Evolutionary conservation across 345 rosid species (phyloP).

Genomic region (Aquilaria malaccensis): DNA sequence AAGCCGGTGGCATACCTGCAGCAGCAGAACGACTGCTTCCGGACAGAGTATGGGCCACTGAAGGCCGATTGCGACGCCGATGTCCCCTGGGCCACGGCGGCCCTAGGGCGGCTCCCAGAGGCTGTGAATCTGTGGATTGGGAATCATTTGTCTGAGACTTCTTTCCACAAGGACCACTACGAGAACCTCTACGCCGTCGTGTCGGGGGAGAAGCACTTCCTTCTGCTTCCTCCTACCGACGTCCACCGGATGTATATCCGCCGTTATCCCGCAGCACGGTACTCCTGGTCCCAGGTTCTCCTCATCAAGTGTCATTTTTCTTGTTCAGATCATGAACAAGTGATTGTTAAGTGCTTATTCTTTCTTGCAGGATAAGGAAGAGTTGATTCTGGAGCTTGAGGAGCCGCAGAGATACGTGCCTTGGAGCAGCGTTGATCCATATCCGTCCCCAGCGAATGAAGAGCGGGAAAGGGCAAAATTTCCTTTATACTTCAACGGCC

Average conservation of each 20-base stretch:
- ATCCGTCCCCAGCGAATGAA: conserved; percentile 38
- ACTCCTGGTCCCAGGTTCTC: conserved; percentile 33
- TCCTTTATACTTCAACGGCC: conserved; percentile 71
- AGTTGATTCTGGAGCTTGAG: conserved; percentile 57
- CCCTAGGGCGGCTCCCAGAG: conserved; percentile 67
- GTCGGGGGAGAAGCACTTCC: conserved; percentile 75
- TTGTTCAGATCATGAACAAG: background rate
- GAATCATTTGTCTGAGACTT: conserved; percentile 58
- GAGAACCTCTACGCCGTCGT: conserved; percentile 88
- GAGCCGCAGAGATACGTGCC: conserved; percentile 55
- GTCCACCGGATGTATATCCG: conserved; percentile 70
- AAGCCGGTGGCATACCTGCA: conserved; percentile 57
- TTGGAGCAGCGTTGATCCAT: conserved; percentile 84
- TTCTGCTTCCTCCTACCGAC: conserved; percentile 80
- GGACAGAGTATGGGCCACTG: conserved; percentile 51
- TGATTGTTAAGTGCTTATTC: background rate
- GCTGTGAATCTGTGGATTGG: conserved; percentile 97
- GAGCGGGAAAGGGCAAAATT: conserved; percentile 43
- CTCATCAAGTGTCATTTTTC: too few species aligned
- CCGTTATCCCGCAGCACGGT: conserved; percentile 62
- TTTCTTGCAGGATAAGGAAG: conserved; percentile 36
- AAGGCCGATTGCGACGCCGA: conserved; percentile 57
- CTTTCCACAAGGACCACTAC: conserved; percentile 87
- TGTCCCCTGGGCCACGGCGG: conserved; percentile 72
- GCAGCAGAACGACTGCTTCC: conserved; percentile 81